phyloP scores from a whole-genome alignment of 768 basidiomycete genomes.

The Pleurotus eryngii region DNA sequence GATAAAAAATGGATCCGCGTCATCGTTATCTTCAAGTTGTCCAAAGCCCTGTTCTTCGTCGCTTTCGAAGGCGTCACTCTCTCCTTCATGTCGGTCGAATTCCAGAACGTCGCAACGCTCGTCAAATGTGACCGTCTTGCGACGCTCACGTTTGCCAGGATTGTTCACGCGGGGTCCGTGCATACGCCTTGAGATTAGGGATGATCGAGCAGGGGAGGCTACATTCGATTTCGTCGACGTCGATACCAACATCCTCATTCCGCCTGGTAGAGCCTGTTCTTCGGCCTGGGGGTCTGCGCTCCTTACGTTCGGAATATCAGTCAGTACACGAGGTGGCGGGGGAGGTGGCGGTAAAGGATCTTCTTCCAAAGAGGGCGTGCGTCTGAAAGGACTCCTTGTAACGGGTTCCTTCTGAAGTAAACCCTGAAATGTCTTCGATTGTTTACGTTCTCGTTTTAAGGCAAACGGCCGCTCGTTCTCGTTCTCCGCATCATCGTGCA shows the following conservation, averaged over 20 bases:
- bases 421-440: slow-evolving; percentile 71
- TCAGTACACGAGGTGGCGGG: slow-evolving; percentile 15
- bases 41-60: slow-evolving; percentile 14
- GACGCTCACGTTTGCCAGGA: slow-evolving; percentile 46
- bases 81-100: slow-evolving; percentile 62
- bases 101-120: slow-evolving; percentile 81
- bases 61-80: slow-evolving; percentile 23
- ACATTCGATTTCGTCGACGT: neutral
- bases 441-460: slow-evolving; percentile 67
- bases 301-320: slow-evolving; percentile 7
- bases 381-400: slow-evolving; percentile 76
- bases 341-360: slow-evolving; percentile 15
- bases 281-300: slow-evolving; percentile 21
- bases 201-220: slow-evolving; percentile 58
- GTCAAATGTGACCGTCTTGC: slow-evolving; percentile 80
- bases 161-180: slow-evolving; percentile 70
- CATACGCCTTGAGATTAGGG: slow-evolving; percentile 67
- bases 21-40: slow-evolving; percentile 16
- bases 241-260: slow-evolving; percentile 11
- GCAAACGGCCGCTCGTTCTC: slow-evolving; percentile 72
- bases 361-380: slow-evolving; percentile 17
- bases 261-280: slow-evolving; percentile 20
- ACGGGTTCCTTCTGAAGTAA: slow-evolving; percentile 77
- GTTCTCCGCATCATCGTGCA: slow-evolving; percentile 63
- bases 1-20: slow-evolving; percentile 14